Evolutionary conservation across 2,329 filamentous ascomycete genomes (phyloP).

Genomic region (Calonectria hawksworthii): DNA sequence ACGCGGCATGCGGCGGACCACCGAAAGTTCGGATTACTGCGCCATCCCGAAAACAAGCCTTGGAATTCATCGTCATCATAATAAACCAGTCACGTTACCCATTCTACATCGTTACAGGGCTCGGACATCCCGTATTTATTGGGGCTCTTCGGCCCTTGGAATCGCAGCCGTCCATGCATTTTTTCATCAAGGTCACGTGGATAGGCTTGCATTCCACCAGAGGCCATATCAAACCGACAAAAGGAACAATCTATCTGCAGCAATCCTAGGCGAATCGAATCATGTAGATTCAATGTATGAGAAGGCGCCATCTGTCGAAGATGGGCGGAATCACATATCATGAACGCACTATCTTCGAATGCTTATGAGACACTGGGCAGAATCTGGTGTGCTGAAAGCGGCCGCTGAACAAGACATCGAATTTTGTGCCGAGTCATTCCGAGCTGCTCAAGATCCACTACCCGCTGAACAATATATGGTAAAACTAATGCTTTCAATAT

Average conservation of each 20-base stretch:
- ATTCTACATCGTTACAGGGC: not conserved
- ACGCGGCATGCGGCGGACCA: not conserved
- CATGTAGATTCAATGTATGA: not conserved
- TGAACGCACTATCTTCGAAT: too few species aligned
- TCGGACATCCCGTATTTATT: not conserved
- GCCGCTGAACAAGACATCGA: too few species aligned
- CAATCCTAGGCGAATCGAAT: not conserved
- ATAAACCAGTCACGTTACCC: not conserved
- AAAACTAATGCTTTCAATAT: too few species aligned
- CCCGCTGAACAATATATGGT: too few species aligned
- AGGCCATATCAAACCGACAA: not conserved
- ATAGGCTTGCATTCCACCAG: not conserved
- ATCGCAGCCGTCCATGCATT: not conserved
- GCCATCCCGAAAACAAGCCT: not conserved
- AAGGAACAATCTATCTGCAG: not conserved
- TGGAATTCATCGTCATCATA: not conserved
- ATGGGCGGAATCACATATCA: too few species aligned
- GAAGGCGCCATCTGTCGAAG: too few species aligned
- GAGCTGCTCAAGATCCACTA: too few species aligned
- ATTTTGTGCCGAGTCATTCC: too few species aligned
- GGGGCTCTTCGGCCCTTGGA: not conserved
- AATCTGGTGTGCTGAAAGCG: too few species aligned
- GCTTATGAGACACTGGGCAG: too few species aligned
- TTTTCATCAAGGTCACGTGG: not conserved
- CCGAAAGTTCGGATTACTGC: not conserved